Conservation (phyloP, 805 yeast genomes). For the Suhomyces prunicola region DNA sequence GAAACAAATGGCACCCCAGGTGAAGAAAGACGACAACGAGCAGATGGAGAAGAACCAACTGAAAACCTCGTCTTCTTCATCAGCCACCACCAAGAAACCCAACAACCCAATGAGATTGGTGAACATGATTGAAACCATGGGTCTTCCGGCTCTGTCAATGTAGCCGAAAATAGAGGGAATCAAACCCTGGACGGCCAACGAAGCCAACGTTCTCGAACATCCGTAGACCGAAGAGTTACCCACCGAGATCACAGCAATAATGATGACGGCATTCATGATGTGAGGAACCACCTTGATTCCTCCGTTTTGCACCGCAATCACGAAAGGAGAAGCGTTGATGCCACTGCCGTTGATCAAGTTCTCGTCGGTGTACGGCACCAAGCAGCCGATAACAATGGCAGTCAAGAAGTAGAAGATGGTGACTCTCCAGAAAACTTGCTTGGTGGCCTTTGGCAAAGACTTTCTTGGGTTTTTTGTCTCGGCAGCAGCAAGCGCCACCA, state of each 20-base stretch:
- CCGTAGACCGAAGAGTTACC: conserved; percentile 75
- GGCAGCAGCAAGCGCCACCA: conserved; percentile 57
- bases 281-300: conserved; percentile 67
- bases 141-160: conserved; percentile 42
- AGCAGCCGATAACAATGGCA: conserved; percentile 30
- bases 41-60: conserved; percentile 41
- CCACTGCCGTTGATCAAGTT: conserved; percentile 49
- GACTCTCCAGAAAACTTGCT: conserved; percentile 55
- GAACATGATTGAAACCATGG: conserved; percentile 35
- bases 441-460: conserved; percentile 55
- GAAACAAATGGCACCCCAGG: conserved; percentile 40
- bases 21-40: conserved; percentile 40
- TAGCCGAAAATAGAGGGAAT: conserved; percentile 50
- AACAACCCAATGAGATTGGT: conserved; percentile 36
- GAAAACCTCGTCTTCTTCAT: conserved; percentile 31
- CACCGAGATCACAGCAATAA: conserved; percentile 70
- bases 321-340: conserved; percentile 71
- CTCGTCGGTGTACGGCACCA: conserved; percentile 51
- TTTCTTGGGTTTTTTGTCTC: conserved; percentile 54
- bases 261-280: conserved; percentile 70
- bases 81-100: conserved; percentile 36
- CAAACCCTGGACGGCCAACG: conserved; percentile 67
- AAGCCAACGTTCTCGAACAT: conserved; percentile 66
- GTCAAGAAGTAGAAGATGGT: conserved; percentile 39
- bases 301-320: conserved; percentile 61